A percentile compares a stretch with the other conserved stretches of the same genome.
Conservation (phyloP, 768 basidiomycete genomes). For the Mycena vitilis region DNA sequence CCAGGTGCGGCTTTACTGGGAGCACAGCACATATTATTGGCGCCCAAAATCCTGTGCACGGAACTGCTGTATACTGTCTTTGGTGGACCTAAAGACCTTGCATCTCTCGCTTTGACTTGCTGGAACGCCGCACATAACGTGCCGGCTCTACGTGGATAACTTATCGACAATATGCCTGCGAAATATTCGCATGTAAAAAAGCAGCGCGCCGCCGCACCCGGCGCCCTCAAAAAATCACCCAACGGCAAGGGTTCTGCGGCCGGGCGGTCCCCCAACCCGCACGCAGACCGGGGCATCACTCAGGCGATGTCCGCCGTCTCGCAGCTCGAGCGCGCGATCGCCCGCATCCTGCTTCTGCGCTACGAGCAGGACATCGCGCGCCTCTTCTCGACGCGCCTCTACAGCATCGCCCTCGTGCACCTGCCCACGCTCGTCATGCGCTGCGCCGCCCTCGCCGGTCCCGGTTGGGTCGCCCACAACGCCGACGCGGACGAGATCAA, state of each 20-base stretch:
- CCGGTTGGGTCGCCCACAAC: conserved; percentile 77
- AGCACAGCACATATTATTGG: no score
- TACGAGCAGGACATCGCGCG: conserved; percentile 83
- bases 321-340: conserved; percentile 75
- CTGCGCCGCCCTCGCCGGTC: conserved; percentile 69
- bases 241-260: conserved; percentile 30
- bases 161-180: conserved; percentile 61
- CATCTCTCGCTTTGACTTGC: background rate
- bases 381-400: conserved; percentile 77
- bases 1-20: no score
- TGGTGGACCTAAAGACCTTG: conserved; percentile 2
- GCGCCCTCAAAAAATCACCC: conserved; percentile 58
- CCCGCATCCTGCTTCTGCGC: conserved; percentile 73
- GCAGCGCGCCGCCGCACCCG: conserved; percentile 53
- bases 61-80: no score
- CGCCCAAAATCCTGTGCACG: no score
- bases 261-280: conserved; percentile 54
- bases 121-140: conserved; percentile 19
- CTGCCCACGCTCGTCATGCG: conserved; percentile 78
- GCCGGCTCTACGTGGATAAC: conserved; percentile 10
- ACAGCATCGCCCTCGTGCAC: conserved; percentile 71
- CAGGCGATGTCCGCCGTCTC: conserved; percentile 72
- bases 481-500: conserved; percentile 77
- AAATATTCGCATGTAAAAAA: conserved; percentile 85
- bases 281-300: conserved; percentile 65